Conservation (phyloP, 768 basidiomycete species). For the Ramaria sp. region DNA sequence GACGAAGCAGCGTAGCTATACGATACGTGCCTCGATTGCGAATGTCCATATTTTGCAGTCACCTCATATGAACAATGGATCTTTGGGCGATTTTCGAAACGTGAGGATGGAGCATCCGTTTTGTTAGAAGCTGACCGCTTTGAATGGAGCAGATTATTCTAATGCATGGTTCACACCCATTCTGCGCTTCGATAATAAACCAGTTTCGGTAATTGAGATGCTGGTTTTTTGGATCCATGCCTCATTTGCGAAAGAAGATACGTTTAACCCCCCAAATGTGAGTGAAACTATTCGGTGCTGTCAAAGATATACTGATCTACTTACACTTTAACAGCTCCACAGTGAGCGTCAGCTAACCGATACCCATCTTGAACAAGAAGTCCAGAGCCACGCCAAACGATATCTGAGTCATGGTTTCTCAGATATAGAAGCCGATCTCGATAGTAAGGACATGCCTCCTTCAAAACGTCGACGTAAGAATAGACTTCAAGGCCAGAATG, state of each 20-base stretch:
- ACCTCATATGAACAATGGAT: slow-evolving; percentile 2
- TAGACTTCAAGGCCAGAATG: not conserved
- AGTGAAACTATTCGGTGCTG: not conserved
- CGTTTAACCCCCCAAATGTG: not conserved
- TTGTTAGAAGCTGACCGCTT: not conserved
- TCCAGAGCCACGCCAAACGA: not conserved
- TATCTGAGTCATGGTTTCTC: not conserved
- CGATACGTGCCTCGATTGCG: not conserved
- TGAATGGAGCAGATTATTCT: not conserved
- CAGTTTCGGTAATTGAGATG: not conserved
- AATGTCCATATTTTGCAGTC: slow-evolving; percentile 1
- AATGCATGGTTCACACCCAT: not conserved
- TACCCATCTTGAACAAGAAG: not conserved
- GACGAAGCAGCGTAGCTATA: not conserved
- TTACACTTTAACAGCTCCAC: not conserved
- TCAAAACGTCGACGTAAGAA: not conserved
- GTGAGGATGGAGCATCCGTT: not conserved
- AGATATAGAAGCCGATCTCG: not conserved
- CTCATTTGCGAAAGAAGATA: not conserved
- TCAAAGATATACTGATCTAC: not conserved
- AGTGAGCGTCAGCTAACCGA: not conserved
- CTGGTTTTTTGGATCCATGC: slow-evolving; percentile 3
- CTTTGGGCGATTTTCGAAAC: not conserved
- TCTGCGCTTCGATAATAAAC: not conserved
- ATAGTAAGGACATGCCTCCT: not conserved